These are phyloP conservation scores for Tylopilus sp. DNA, from an alignment of 768 basidiomycete genomes.

Conservation along the genomic window DNA sequence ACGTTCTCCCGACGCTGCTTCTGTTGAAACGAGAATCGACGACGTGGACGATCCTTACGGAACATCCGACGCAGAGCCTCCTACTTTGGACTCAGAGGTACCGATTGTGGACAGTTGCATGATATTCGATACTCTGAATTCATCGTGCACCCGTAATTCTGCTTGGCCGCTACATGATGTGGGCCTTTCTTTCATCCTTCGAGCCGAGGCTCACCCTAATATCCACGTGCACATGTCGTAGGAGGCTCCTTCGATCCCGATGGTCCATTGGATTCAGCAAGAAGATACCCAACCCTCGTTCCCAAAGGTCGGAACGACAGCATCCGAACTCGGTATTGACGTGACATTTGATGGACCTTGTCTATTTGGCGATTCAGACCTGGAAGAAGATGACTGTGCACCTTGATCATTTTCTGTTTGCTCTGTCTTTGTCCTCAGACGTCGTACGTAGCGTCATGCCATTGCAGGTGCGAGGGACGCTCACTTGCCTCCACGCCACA, in stretches of 20 bases:
- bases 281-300: neutral
- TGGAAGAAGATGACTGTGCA: slow-evolving; percentile 25
- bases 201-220: neutral
- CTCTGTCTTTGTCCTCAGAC: neutral
- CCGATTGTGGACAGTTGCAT: neutral
- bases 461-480: too few species aligned
- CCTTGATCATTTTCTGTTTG: neutral
- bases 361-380: slow-evolving; percentile 30
- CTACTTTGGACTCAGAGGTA: neutral
- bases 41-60: neutral
- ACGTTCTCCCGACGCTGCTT: neutral
- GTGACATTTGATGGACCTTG: slow-evolving; percentile 24
- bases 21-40: neutral
- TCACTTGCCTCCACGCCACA: neutral
- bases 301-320: neutral
- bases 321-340: slow-evolving; percentile 1
- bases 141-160: neutral
- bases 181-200: neutral
- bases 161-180: neutral
- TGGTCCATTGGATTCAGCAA: neutral
- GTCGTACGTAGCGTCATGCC: neutral
- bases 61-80: neutral
- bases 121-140: neutral
- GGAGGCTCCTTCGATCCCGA: neutral
- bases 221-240: neutral